phyloP scores from a whole-genome alignment of 345 rosid species.

The Passiflora organensis region DNA sequence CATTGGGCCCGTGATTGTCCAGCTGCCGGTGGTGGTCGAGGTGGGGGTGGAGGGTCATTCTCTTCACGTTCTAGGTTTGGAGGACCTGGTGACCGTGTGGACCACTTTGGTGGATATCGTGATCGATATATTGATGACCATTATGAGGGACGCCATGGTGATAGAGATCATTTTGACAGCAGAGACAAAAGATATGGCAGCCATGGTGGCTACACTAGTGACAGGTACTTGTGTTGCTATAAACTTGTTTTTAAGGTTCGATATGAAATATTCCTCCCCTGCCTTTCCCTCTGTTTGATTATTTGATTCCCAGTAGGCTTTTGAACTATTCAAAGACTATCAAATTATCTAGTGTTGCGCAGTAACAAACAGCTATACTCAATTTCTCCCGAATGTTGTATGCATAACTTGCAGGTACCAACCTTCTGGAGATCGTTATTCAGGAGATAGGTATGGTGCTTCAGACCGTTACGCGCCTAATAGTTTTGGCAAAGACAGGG shows the following conservation, averaged over 20 bases:
- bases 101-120: conserved; percentile 60
- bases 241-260: background rate
- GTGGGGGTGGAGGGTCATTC: conserved; percentile 56
- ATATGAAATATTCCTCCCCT: too few species aligned
- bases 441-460: conserved; percentile 57
- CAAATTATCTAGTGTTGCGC: too few species aligned
- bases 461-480: conserved; percentile 69
- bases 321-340: too few species aligned
- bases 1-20: conserved; percentile 99
- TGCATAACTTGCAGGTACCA: conserved; percentile 71
- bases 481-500: conserved; percentile 65
- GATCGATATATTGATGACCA: conserved; percentile 83
- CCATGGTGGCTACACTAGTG: conserved; percentile 64
- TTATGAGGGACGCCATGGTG: conserved; percentile 80
- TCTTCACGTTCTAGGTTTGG: conserved; percentile 78
- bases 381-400: too few species aligned
- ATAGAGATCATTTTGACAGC: conserved; percentile 74
- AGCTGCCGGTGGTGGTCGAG: conserved; percentile 78
- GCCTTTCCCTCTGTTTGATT: too few species aligned
- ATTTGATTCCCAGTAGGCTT: too few species aligned
- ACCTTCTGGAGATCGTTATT: conserved; percentile 66
- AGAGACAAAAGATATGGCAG: conserved; percentile 60
- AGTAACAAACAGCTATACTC: too few species aligned
- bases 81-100: conserved; percentile 62
- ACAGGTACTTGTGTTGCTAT: conserved; percentile 47